These are phyloP conservation scores for Chaetomium fimeti DNA, from an alignment of 495 filamentous ascomycete species.

Conservation along the genomic window DNA sequence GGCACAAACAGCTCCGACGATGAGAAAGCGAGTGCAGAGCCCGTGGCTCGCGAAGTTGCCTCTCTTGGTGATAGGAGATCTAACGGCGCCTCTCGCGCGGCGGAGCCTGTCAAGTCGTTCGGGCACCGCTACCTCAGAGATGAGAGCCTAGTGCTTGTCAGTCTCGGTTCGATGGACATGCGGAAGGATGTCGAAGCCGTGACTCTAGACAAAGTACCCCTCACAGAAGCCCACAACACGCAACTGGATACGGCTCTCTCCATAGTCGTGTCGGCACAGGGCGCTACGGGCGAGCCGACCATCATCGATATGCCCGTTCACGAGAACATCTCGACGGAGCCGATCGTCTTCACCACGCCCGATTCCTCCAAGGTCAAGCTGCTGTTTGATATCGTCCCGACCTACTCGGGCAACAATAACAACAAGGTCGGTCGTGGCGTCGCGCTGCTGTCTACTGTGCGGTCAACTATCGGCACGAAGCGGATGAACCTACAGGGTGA, in stretches of 20 bases:
- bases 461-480: conserved; percentile 69
- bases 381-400: conserved; percentile 94
- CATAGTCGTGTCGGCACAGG: conserved; percentile 83
- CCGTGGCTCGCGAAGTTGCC: conserved; percentile 51
- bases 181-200: conserved; percentile 78
- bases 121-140: conserved; percentile 92
- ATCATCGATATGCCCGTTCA: conserved; percentile 90
- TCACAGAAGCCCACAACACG: conserved; percentile 83
- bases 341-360: conserved; percentile 77
- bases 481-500: conserved; percentile 91
- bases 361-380: conserved; percentile 82
- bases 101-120: conserved; percentile 87
- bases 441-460: conserved; percentile 81
- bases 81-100: conserved; percentile 41
- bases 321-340: conserved; percentile 89
- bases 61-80: conserved; percentile 49
- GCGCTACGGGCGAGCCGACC: conserved; percentile 80
- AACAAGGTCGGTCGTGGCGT: conserved; percentile 89
- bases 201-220: conserved; percentile 82
- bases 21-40: conserved; percentile 39
- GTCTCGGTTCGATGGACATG: conserved; percentile 89
- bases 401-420: conserved; percentile 87
- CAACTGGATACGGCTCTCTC: conserved; percentile 93
- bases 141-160: conserved; percentile 86
- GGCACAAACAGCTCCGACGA: conserved; percentile 30